Evolutionary conservation across 331 rosid species (phyloP), one percentile per base, ranked within the genome.

Genomic region (Malus hybrid): DNA sequence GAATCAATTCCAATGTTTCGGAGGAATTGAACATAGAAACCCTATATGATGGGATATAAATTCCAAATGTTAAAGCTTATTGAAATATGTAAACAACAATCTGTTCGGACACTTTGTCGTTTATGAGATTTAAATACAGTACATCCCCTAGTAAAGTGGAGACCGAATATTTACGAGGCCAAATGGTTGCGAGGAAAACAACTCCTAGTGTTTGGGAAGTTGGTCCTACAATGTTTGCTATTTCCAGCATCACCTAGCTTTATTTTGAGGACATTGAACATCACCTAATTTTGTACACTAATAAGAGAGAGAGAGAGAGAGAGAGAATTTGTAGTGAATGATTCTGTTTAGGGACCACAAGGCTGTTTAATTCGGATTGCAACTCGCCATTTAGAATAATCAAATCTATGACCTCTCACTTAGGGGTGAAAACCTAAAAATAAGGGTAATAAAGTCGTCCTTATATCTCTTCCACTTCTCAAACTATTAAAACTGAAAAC

Each of bases 131-230:
- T 39, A 4, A 39, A 39, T 3, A 0, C 13, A 39, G 12, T 8
- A 39, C 46, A 39, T 39, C 1, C 12, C 0, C 46, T 0, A 0
- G 0, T 4, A 36, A 36, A 36, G 3, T 36, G 11, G 3, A 36
- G 44, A 36, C 44, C 11, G 11, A 36, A 0, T 0, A 36, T 36
- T 33, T 33, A 33, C 0, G 36, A 1, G 36, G 0, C 36, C 7
- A 33, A 33, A 6, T 33, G 36, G 36, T 33, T 0, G 36, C 7
- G 0, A 33, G 36, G 0, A 33, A 0, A 33, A 33, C 36, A 33
- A 33, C 36, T 31, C 33, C 36, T 33, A 0, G 2, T 33, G 36
- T 33, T 33, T 33, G 36, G 36, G 36, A 33, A 33, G 36, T 33
- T 33, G 7, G 36, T 33, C 36, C 36, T 33, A 33, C 36, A 33